Evolutionary conservation across 2,329 filamentous ascomycete species (phyloP), one percentile per base, ranked within the genome.

Genomic region (Zymoseptoria crescenta): DNA sequence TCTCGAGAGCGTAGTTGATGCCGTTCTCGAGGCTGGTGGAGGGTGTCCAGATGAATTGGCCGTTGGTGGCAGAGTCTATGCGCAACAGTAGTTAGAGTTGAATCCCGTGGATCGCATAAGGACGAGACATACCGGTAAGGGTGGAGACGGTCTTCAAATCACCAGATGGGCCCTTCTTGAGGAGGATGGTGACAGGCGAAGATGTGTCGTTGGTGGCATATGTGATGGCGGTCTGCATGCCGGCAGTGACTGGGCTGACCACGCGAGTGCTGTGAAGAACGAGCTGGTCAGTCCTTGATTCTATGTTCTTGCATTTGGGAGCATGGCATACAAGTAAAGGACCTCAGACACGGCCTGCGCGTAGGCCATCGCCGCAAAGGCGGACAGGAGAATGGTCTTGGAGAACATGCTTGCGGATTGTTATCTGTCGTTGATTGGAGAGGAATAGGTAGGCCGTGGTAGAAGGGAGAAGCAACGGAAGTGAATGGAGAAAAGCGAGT

Each of bases 1-100:
- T 84, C 70, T 84, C 73, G 59, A 86, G 78, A 57, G 84, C 83
- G 68, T 86, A 86, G 73, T 83, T 75, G 45, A 70, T 60, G 58
- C 73, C 78, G 62, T 76, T 70, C 51, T 70, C 65, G 28, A 84
- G 73, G 48, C 67, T 70, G 24, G 67, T 69, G 48, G 73, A 69
- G 4, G 80, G 79, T 16, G 75, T 81, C 81, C 81, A 86, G 58
- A 73, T 74, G 75, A 74, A 70, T 52, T 65, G 58, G 55, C 65
- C 66, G 54, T 60, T 59, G 28, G 56, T 65, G 10, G 61, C 65
- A 19, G 58, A 54, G 10, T 50, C 56, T 55, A 49, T 41, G 35
- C 10, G 10, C 16, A 8, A 4, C 13, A 13, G 5, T 13, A 4
- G 35, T 58, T 21, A 57, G 56, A 9, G 30, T 19, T 16, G 20